Conservation (phyloP, 495 filamentous ascomycete genomes). For the Talaromyces stipitatus region DNA sequence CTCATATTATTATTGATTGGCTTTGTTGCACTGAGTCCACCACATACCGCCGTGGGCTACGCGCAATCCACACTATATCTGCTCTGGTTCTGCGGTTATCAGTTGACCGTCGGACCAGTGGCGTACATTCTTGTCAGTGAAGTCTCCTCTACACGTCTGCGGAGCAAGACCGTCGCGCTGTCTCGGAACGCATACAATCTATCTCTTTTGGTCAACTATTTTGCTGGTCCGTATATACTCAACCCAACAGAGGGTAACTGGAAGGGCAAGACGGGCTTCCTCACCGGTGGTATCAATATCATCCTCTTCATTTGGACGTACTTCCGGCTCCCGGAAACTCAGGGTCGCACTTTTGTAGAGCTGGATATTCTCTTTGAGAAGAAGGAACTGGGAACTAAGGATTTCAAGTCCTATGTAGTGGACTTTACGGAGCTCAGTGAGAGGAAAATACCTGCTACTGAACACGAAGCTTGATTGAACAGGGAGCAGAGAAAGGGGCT, state of each 20-base stretch:
- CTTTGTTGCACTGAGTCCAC: slow-evolving; percentile 19
- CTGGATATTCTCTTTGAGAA: slow-evolving; percentile 53
- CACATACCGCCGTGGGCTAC: slow-evolving; percentile 16
- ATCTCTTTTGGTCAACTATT: slow-evolving; percentile 18
- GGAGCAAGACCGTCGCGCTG: slow-evolving; percentile 54
- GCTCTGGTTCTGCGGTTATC: slow-evolving; percentile 42
- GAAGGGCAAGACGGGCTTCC: slow-evolving; percentile 32
- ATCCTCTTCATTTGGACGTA: slow-evolving; percentile 24
- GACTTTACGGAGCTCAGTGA: background rate
- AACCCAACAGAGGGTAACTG: slow-evolving; percentile 33
- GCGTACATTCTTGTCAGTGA: slow-evolving; percentile 60
- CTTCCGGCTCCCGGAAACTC: slow-evolving; percentile 38
- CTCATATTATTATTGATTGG: slow-evolving; percentile 36
- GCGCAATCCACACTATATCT: slow-evolving; percentile 25
- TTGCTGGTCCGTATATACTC: slow-evolving; percentile 28
- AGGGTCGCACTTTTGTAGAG: slow-evolving; percentile 42
- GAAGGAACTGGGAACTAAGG: slow-evolving; percentile 29
- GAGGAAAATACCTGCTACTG: background rate
- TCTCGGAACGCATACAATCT: slow-evolving; percentile 53
- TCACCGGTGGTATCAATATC: slow-evolving; percentile 21
- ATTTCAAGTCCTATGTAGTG: slow-evolving; percentile 13
- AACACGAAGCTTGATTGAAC: background rate
- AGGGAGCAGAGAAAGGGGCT: background rate
- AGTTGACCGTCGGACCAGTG: slow-evolving; percentile 57
- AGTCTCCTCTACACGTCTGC: slow-evolving; percentile 54